Percentiles rank a stretch among this genome's conserved stretches.
These are phyloP conservation scores for Bodo saltans DNA, from an alignment of 78 protist genomes.

Conservation along the genomic window DNA sequence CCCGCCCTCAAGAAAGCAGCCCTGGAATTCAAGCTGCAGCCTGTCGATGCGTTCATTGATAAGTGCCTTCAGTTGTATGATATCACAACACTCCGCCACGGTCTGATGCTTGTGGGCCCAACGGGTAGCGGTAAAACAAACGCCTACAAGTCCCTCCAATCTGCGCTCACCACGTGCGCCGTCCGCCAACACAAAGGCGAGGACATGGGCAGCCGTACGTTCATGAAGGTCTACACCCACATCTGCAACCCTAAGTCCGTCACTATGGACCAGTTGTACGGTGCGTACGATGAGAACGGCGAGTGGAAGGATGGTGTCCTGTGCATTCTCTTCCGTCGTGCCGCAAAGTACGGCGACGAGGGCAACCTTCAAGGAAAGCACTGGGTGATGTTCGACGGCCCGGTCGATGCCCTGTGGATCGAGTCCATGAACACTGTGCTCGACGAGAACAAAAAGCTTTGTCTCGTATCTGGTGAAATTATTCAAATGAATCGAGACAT, in stretches of 20 bases:
- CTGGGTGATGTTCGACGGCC: slow-evolving; percentile 83
- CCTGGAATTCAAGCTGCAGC: slow-evolving; percentile 34
- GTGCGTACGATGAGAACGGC: slow-evolving; percentile 61
- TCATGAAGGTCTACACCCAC: not conserved
- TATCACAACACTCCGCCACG: slow-evolving; percentile 71
- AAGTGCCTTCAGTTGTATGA: slow-evolving; percentile 75
- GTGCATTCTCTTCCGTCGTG: slow-evolving; percentile 27
- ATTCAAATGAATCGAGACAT: slow-evolving; percentile 60
- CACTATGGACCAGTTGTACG: slow-evolving; percentile 79
- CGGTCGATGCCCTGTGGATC: slow-evolving; percentile 92
- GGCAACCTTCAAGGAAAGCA: too few relatives aligned
- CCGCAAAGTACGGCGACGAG: slow-evolving; percentile 12
- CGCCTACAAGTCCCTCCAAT: slow-evolving; percentile 38
- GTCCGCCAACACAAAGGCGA: not conserved
- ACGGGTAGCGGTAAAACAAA: slow-evolving; percentile 80
- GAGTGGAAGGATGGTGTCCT: slow-evolving; percentile 90
- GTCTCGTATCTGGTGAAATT: slow-evolving; percentile 81
- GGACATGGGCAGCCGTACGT: not conserved
- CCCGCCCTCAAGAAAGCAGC: slow-evolving; percentile 19
- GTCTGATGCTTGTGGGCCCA: slow-evolving; percentile 88
- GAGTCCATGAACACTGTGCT: slow-evolving; percentile 92
- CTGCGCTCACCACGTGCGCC: slow-evolving; percentile 50
- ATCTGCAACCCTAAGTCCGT: slow-evolving; percentile 76
- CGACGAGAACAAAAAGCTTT: slow-evolving; percentile 92
- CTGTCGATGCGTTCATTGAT: slow-evolving; percentile 40